A percentile compares a stretch with the other conserved stretches of the same genome.
phyloP scores from a whole-genome alignment of 2,329 filamentous ascomycete genomes.

The Lasiodiplodia hormozganensis region DNA sequence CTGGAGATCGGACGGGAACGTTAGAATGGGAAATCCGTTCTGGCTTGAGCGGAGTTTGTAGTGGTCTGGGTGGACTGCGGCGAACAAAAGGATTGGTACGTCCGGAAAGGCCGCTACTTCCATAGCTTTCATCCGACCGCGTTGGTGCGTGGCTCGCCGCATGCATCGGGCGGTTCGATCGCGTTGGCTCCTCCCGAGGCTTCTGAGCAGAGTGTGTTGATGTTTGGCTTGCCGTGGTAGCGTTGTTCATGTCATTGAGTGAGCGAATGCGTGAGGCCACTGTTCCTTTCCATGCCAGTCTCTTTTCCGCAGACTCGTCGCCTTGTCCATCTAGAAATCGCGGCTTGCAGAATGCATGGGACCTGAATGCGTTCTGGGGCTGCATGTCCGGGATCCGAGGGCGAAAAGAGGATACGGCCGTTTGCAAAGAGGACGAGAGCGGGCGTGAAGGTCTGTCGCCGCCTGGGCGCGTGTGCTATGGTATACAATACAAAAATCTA shows the following conservation, averaged over 20 bases:
- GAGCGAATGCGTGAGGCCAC: slow-evolving; percentile 28
- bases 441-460: background rate
- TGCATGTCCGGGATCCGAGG: background rate
- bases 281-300: slow-evolving; percentile 11
- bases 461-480: background rate
- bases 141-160: background rate
- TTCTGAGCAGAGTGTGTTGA: background rate
- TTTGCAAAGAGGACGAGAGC: background rate
- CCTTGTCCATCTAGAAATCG: slow-evolving; percentile 24
- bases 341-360: slow-evolving; percentile 2
- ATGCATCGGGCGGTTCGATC: background rate
- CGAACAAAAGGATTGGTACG: slow-evolving; percentile 26
- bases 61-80: background rate
- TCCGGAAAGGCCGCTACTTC: background rate
- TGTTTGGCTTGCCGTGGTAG: background rate
- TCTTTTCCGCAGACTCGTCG: background rate
- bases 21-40: slow-evolving; percentile 6
- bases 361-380: background rate
- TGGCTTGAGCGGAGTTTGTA: background rate
- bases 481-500: background rate
- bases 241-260: slow-evolving; percentile 14
- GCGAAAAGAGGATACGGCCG: background rate
- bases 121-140: background rate
- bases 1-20: slow-evolving; percentile 7
- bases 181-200: background rate